Conservation (phyloP, 495 filamentous ascomycete genomes). For the Xanthoparmelia taractica region DNA sequence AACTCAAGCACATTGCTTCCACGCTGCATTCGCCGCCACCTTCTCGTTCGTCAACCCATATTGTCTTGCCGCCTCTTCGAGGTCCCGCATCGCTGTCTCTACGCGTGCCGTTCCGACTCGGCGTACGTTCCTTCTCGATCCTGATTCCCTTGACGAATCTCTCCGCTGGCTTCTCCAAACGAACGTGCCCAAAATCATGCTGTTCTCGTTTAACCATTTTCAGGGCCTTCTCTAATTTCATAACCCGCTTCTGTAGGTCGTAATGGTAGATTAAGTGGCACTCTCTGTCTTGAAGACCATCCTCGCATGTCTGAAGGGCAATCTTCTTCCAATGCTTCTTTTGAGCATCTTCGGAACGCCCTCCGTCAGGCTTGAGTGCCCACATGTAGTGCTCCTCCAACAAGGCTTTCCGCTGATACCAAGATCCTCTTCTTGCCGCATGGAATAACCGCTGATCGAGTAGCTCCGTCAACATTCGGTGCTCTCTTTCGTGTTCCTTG, state of each 20-base stretch:
- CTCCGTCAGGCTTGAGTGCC: conserved; percentile 44
- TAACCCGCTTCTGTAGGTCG: conserved; percentile 85
- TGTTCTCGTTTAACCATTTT: conserved; percentile 79
- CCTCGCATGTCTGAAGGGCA: conserved; percentile 76
- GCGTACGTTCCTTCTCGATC: conserved; percentile 50
- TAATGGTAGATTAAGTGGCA: conserved; percentile 91
- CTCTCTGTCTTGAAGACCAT: conserved; percentile 74
- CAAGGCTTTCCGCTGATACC: conserved; percentile 94
- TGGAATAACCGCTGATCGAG: conserved; percentile 81
- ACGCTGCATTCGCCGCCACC: conserved; percentile 66
- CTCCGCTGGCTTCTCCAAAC: conserved; percentile 64
- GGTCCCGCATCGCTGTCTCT: conserved; percentile 30
- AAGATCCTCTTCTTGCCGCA: conserved; percentile 71
- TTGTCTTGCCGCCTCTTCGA: conserved; percentile 62
- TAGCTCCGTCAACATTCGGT: conserved; percentile 65
- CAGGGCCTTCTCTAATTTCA: conserved; percentile 78
- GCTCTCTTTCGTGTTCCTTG: conserved; percentile 71
- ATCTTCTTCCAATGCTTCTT: conserved; percentile 79
- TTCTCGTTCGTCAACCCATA: conserved; percentile 74
- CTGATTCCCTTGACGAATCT: conserved; percentile 68
- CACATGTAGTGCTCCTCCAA: conserved; percentile 94
- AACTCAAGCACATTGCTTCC: conserved; percentile 85
- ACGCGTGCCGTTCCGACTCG: conserved; percentile 23
- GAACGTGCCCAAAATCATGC: conserved; percentile 86
- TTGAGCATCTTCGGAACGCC: conserved; percentile 50